phyloP scores from a whole-genome alignment of 768 basidiomycete genomes.

The Cubamyces sp. region DNA sequence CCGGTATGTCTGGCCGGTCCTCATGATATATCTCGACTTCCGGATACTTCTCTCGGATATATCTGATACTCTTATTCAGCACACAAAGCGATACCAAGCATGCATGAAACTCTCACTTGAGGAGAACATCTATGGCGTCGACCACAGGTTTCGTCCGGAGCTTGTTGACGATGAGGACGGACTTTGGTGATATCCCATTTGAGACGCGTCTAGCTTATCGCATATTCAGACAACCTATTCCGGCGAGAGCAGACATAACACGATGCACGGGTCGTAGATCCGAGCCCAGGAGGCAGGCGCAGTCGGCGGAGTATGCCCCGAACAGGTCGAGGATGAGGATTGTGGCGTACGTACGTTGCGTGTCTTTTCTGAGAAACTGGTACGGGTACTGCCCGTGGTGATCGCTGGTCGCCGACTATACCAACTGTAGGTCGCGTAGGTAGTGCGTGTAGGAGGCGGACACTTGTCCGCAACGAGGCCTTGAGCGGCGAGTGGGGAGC shows the following conservation, averaged over 20 bases:
- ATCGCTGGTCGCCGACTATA: background rate
- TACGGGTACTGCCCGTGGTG: background rate
- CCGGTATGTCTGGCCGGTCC: conserved; percentile 52
- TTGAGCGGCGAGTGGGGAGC: background rate
- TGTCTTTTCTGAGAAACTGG: background rate
- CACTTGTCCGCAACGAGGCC: background rate
- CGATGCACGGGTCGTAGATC: too few species aligned
- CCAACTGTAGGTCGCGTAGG: background rate
- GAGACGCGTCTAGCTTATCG: conserved; percentile 24
- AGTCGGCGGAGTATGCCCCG: background rate
- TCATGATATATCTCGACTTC: conserved; percentile 38
- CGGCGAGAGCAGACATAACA: too few species aligned
- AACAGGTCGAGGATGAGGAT: background rate
- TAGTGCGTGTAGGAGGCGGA: background rate
- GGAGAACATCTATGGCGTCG: conserved; percentile 73
- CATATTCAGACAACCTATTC: conserved; percentile 1
- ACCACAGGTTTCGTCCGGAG: conserved; percentile 77
- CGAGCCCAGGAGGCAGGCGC: too few species aligned
- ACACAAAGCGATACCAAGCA: background rate
- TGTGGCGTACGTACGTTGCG: conserved; percentile 18
- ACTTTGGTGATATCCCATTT: conserved; percentile 47
- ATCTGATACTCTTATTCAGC: conserved; percentile 21
- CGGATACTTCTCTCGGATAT: conserved; percentile 37
- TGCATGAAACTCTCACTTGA: conserved; percentile 51
- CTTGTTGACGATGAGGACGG: conserved; percentile 81